A percentile compares a stretch with the other conserved stretches of the same genome.
phyloP scores from a whole-genome alignment of 2,329 filamentous ascomycete genomes.

The Ophiostoma angusticollis region DNA sequence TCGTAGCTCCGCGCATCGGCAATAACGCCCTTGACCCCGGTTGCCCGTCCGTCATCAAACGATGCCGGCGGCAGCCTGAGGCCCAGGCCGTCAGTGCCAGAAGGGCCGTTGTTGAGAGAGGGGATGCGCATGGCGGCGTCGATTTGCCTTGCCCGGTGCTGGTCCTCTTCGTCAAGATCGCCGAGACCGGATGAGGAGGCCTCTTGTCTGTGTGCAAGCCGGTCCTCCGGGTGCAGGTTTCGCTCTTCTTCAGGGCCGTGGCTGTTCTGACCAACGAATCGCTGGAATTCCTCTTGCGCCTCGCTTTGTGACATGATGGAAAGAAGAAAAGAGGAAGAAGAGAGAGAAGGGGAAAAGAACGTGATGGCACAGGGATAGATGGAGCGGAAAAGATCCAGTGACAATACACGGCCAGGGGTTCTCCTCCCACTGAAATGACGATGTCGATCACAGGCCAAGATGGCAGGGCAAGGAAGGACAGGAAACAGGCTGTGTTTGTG shows the following conservation, averaged over 20 bases:
- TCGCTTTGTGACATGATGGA: constrained; percentile 35
- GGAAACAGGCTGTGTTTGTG: too few species aligned
- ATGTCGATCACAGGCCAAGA: too few species aligned
- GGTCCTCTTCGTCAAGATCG: constrained; percentile 44
- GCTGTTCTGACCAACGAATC: constrained; percentile 45
- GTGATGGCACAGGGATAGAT: background rate
- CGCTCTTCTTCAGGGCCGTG: constrained; percentile 22
- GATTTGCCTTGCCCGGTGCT: constrained; percentile 40
- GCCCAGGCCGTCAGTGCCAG: constrained; percentile 28
- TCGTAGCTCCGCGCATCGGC: constrained; percentile 70
- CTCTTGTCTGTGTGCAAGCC: constrained; percentile 27
- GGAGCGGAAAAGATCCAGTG: background rate
- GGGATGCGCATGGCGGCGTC: constrained; percentile 55
- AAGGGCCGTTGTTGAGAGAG: constrained; percentile 33
- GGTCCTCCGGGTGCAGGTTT: constrained; percentile 46
- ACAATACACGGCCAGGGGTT: too few species aligned
- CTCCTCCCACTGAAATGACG: too few species aligned
- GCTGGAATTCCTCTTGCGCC: constrained; percentile 55
- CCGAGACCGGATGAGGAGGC: constrained; percentile 24
- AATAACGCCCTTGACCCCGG: constrained; percentile 78
- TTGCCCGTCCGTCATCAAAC: constrained; percentile 57
- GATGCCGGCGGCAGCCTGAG: constrained; percentile 49
- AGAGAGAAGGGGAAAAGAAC: constrained; percentile 4
- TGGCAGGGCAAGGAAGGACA: too few species aligned
- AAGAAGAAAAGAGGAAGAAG: constrained; percentile 12